Base-by-base conservation (phyloP, 208 protist species). In the Leptomonas seymouri region DNA sequence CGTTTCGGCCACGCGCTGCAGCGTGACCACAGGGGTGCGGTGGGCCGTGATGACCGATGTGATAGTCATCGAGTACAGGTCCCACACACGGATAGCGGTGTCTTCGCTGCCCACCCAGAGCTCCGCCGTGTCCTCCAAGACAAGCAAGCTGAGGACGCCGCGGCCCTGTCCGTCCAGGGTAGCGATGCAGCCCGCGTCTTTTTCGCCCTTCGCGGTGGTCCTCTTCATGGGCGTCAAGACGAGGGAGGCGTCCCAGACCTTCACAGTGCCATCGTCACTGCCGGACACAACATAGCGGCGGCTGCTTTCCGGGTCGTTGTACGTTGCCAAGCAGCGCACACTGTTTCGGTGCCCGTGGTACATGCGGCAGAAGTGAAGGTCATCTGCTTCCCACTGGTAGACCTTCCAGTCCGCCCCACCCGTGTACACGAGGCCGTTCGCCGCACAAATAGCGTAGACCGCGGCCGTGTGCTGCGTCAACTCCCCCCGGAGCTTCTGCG, bases 371-470 rank as follows among this genome's bases (percentile, higher is more conserved):
- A 82, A 88, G 51, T 82, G 82, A 62, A 82, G 82, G 44, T 76
- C 78, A 15, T 74, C 72, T 25, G 75, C 78, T 51, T 81, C 74
- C 83, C 82, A 94, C 68, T 84, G 74, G 58, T 90, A 81, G 34
- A 94, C 69, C 74, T 94, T 91, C 81, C 85, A 88, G 68, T 91
- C 85, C 5, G 76, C 79, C 27, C 85, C 88, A 12, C 76, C 88
- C 28, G 81, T 87, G 61, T 83, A 89, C 15, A 91, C 85, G 63
- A 80, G 75, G 51, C 80, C 79, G 67, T 74, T 78, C 41, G 49
- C 72, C 20, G 67, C 69, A 61, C 69, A 71, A 48, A 81, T 78
- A 23, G 81, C 70, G 66, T 81, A 76, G 31, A 93, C 85, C 20
- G 81, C 78, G 0, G 82, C 76, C 46, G 78, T 85, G 71, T 89